Percentiles rank a stretch among this genome's conserved stretches.
These are phyloP conservation scores for Eucalyptus pauciflora DNA, from an alignment of 345 rosid species.

Conservation along the genomic window DNA sequence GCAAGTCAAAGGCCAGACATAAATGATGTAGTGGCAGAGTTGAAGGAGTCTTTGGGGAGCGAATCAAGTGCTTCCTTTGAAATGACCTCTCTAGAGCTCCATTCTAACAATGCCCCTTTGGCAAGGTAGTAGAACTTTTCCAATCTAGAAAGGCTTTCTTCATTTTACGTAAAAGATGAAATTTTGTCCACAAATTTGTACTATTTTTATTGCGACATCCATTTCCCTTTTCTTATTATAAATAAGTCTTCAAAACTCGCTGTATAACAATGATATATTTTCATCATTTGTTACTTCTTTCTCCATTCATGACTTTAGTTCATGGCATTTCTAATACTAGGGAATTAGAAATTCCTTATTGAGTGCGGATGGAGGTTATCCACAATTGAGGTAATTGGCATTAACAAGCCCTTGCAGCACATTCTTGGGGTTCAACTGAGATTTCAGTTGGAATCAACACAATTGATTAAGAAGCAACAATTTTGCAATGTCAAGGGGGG, in stretches of 20 bases:
- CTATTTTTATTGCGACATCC: background rate
- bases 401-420: background rate
- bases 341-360: background rate
- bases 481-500: background rate
- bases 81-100: too few species aligned
- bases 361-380: background rate
- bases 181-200: background rate
- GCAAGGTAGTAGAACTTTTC: too few species aligned
- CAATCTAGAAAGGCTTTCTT: fast-evolving
- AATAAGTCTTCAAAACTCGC: background rate
- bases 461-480: background rate
- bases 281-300: background rate
- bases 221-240: background rate
- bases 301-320: background rate
- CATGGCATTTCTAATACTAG: background rate
- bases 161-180: background rate
- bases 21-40: too few species aligned
- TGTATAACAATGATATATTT: background rate
- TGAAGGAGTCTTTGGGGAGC: too few species aligned
- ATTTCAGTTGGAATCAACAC: background rate
- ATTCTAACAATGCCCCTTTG: too few species aligned
- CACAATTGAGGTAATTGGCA: background rate
- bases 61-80: too few species aligned
- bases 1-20: too few species aligned
- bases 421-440: background rate